Base-by-base conservation (phyloP, 1,284 basidiomycete species). In the Pterula multifida region DNA sequence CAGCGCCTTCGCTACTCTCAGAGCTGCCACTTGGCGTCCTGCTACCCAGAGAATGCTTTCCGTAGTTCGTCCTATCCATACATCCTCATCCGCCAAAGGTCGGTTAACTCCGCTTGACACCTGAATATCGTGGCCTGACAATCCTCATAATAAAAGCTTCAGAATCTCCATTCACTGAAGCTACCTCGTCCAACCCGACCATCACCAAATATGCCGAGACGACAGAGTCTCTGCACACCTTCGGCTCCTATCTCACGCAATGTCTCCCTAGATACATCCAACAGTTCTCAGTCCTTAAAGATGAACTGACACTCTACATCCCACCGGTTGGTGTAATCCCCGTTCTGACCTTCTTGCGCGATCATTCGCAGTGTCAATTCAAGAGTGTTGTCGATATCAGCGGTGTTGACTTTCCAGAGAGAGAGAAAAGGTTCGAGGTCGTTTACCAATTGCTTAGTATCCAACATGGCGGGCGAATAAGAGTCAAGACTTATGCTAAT, bases 401-500 rank as follows among this genome's bases (percentile, higher is more conserved):
- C 53, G 96, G 90, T 39, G 95, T 88, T 26, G 96, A 99, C 71
- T 98, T 84, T 64, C 96, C 96, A 1, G 91, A 94, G 60, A 76
- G 90, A 55, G 81, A 88, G 58, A 90, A 94, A 66, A 80, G 96
- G 53, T 99, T 99, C 67, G 96, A 98, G 72, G 83, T 98, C 50
- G 92, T 96, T 28, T 99, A 99, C 70, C 89, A 98, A 70, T 71
- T 99, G 56, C 72, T 98, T 57, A 93, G 89, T 60, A 69, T 93
- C 59, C 76, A 76, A 62, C 69, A 79, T 56, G 78, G 73, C 47
- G 81, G 83, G 26, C 77, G 96, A 56, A 90, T 99, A 63, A 75
- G 96, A 51, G 93, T 99, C 58, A 99, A 98, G 79, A 98, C 96
- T 0, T 98, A 96, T 65, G 92, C 93, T 53, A 88, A 90, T 56